Evolutionary conservation across 768 basidiomycete genomes (phyloP), one percentile per base, ranked within the genome.

Genomic region (Russula compacta): DNA sequence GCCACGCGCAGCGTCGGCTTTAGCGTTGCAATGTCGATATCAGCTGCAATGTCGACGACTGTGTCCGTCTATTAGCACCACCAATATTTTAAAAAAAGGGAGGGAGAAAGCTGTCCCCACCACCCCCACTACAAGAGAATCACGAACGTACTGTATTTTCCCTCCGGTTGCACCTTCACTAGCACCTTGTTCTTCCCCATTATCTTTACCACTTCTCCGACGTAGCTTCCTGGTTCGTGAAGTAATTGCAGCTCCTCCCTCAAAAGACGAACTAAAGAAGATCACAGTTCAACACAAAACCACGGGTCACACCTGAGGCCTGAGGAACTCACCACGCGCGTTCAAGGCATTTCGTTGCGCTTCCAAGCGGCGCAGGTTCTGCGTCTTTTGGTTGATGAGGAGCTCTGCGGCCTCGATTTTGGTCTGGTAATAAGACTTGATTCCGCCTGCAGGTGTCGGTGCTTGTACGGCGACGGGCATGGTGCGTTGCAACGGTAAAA

Each of bases 121-220:
- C 24, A 29, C 24, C 24, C 24, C 24, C 24, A 29, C 3, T 29
- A 29, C 24, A 29, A 29, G 15, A 32, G 51, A 53, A 56, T 39
- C 17, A 56, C 15, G 43, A 81, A 52, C 91, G 69, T 66, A 98
- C 95, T 95, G 77, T 98, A 98, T 84, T 98, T 98, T 55, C 95
- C 97, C 77, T 99, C 95, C 0, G 95, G 95, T 72, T 98, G 95
- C 6, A 98, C 93, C 73, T 99, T 98, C 64, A 99, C 95, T 44
- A 98, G 76, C 14, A 98, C 95, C 75, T 97, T 98, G 73, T 86
- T 98, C 87, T 98, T 98, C 58, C 95, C 93, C 97, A 98, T 99
- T 6, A 97, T 88, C 75, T 95, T 98, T 67, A 98, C 87, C 12
- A 98, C 85, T 74, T 98, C 97, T 7, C 97, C 97, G 43, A 99